A percentile compares a stretch with the other conserved stretches of the same genome.
Conservation (phyloP, 805 yeast genomes). For the Ogataea ganodermae region DNA sequence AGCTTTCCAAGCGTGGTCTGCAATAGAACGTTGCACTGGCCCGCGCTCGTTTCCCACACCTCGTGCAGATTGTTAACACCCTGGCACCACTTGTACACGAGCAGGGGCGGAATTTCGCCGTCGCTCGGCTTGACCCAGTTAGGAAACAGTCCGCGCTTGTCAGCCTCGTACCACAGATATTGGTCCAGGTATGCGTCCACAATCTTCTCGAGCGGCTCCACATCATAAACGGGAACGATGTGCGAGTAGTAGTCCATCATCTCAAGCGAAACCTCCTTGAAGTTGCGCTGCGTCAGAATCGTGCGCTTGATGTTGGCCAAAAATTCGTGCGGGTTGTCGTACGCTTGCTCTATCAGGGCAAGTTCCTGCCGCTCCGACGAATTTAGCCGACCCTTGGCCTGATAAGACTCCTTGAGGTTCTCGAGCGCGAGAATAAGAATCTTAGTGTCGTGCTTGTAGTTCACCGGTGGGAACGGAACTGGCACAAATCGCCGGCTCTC, state of each 20-base stretch:
- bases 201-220: conserved; percentile 92
- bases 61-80: conserved; percentile 77
- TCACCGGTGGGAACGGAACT: conserved; percentile 90
- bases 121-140: conserved; percentile 97
- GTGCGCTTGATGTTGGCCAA: conserved; percentile 80
- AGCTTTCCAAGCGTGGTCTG: conserved; percentile 71
- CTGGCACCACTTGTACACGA: conserved; percentile 93
- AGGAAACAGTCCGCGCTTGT: conserved; percentile 83
- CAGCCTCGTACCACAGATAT: conserved; percentile 95
- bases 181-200: conserved; percentile 97
- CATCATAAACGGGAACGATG: conserved; percentile 79
- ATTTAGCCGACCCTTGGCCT: conserved; percentile 74
- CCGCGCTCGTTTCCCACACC: conserved; percentile 78
- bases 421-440: conserved; percentile 87
- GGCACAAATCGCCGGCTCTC: conserved; percentile 82
- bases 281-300: conserved; percentile 83
- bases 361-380: conserved; percentile 89
- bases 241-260: conserved; percentile 91
- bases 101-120: conserved; percentile 86
- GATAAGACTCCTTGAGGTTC: conserved; percentile 77
- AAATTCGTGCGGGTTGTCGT: conserved; percentile 95
- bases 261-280: conserved; percentile 83
- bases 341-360: conserved; percentile 92
- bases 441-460: conserved; percentile 92
- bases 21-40: conserved; percentile 81